Base-by-base conservation (phyloP, 106 monocot genomes). In the Dioscorea zingiberensis region DNA sequence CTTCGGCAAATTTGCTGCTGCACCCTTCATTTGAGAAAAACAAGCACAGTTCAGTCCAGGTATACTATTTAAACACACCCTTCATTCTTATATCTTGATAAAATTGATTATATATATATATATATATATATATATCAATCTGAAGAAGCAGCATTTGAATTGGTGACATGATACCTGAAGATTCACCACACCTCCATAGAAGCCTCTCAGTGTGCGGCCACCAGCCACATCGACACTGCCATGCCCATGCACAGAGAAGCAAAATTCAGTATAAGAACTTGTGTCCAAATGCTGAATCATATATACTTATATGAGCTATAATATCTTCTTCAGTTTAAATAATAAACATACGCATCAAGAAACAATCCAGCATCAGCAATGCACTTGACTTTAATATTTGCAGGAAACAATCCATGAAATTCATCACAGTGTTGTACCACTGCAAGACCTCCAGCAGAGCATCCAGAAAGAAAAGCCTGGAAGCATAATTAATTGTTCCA, bases 331-430 rank as follows among this genome's bases (percentile, higher is more conserved):
- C 7, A 55, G 55, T 2, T 55, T 8, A 55, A 55, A 65, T 48
- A 32, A 53, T 44, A 65, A 44, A 26, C 80, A 53, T 91, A 97
- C 95, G 68, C 76, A 74, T 97, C 91, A 60, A 97, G 85, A 65
- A 97, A 97, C 64, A 91, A 29, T 57, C 95, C 91, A 25, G 91
- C 95, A 86, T 97, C 95, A 53, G 81, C 81, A 27, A 97, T 73
- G 71, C 95, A 97, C 68, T 91, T 97, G 47, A 88, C 85, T 64
- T 63, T 79, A 2, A 67, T 81, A 13, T 22, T 85, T 46, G 48
- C 16, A 19, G 91, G 64, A 73, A 97, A 85, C 4, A 97, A 63
- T 47, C 67, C 62, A 27, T 71, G 64, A 53, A 91, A 97, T 25
- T 84, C 71, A 73, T 97, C 91, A 61, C 95, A 97, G 64, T 97